Evolutionary conservation across 345 rosid species (phyloP).

Genomic region (Kandelia obovata): DNA sequence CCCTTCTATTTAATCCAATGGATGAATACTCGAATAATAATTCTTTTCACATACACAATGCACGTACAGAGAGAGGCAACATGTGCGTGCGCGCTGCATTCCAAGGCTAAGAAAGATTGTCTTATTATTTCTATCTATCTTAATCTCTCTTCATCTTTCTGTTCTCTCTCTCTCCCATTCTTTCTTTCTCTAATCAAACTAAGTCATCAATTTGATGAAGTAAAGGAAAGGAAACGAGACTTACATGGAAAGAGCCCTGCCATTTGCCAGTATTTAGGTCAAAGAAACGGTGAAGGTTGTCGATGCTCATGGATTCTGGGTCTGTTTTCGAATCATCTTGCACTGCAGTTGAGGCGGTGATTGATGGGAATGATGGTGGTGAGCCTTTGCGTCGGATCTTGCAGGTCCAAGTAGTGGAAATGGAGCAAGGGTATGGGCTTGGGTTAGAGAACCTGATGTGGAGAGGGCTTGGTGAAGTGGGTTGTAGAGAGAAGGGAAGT

Average conservation of each 20-base stretch:
- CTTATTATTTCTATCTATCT: too few relatives aligned
- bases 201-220: neutral
- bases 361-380: conserved; percentile 15
- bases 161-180: too few relatives aligned
- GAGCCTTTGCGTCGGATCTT: conserved; percentile 27
- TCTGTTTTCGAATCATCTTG: conserved; percentile 28
- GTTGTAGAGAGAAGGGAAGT: conserved; percentile 24
- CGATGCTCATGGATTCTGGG: conserved; percentile 57
- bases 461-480: conserved; percentile 12
- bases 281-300: conserved; percentile 64
- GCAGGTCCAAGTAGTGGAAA: conserved; percentile 29
- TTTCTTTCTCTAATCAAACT: neutral
- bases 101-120: too few relatives aligned
- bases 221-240: neutral
- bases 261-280: conserved; percentile 72
- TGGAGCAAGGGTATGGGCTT: conserved; percentile 13
- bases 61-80: too few relatives aligned
- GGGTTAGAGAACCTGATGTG: conserved; percentile 17
- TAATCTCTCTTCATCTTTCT: too few relatives aligned
- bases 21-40: too few relatives aligned
- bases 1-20: too few relatives aligned
- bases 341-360: neutral
- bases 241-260: conserved; percentile 77
- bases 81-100: too few relatives aligned
- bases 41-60: too few relatives aligned